A percentile compares a stretch with the other conserved stretches of the same genome.
phyloP scores from a whole-genome alignment of 2,329 filamentous ascomycete genomes.

The Diaporthe nobilis region DNA sequence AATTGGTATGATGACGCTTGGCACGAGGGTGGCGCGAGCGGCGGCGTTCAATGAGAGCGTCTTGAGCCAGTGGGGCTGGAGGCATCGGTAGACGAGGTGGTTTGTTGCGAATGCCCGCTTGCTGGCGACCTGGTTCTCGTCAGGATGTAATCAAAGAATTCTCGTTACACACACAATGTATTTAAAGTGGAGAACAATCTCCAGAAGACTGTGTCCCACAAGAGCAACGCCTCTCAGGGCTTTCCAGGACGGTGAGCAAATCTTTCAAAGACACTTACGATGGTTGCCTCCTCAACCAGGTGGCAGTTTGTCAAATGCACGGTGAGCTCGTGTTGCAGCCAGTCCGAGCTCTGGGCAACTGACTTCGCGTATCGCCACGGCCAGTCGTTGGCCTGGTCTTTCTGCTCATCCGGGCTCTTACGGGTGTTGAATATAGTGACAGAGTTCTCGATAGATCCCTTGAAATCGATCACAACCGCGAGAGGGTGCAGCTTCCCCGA shows the following conservation, averaged over 20 bases:
- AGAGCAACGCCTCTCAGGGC: background rate
- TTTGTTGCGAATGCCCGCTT: constrained; percentile 57
- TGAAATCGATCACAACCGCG: constrained; percentile 64
- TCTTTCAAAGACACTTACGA: constrained; percentile 45
- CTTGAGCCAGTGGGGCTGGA: constrained; percentile 65
- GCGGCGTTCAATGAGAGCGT: constrained; percentile 64
- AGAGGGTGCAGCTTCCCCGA: constrained; percentile 63
- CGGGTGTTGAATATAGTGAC: constrained; percentile 65
- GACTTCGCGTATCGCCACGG: constrained; percentile 68
- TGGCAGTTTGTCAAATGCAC: constrained; percentile 62
- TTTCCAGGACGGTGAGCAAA: no score
- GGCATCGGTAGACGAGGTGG: constrained; percentile 59
- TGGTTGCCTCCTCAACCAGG: constrained; percentile 63
- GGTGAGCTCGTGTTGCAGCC: constrained; percentile 62
- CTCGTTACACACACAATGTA: no score
- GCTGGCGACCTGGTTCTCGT: constrained; percentile 50
- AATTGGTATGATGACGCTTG: constrained; percentile 58
- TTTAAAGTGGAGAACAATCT: no score
- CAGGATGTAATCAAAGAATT: background rate
- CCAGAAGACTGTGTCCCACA: background rate
- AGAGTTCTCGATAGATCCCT: constrained; percentile 57
- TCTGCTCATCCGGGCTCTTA: constrained; percentile 50
- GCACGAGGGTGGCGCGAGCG: constrained; percentile 59
- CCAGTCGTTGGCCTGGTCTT: constrained; percentile 60
- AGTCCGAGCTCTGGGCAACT: constrained; percentile 62